Base-by-base conservation (phyloP, 768 basidiomycete species). In the Calvatia gigantea region DNA sequence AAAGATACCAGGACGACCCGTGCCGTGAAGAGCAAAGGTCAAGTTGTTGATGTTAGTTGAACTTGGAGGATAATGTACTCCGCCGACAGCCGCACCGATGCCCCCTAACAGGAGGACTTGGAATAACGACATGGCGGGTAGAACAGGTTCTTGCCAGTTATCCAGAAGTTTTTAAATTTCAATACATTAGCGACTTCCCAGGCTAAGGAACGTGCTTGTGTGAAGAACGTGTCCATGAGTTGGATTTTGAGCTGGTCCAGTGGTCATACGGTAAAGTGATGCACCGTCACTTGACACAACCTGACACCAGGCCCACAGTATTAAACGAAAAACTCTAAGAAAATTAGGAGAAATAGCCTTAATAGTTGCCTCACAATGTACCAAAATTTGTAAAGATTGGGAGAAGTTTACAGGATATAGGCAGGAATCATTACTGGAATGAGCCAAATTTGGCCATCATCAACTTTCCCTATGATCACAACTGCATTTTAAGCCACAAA, bases 1-100 rank as follows among this genome's bases (percentile, higher is more conserved):
- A 62, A 70, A 79, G 2, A 79, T 77, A 4, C 79, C 79, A 19
- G 77, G 75, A n/a, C 75, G 68, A 8, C 75, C 77, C 8, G 69
- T 66, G 6, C 76, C 77, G 58, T 67, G 67, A 21, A 80, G 51
- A 2, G 61, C 75, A 58, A 72, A 75, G 0, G 76, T 74, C 4
- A 77, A 58, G 54, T 79, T 78, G 62, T 79, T 79, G 62, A 73
- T 65, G 31, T 71, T 70, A 38, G 65, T 74, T 17, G 67, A 62
- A 7, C 58, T 63, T 0, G 78, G 77, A 6, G 76, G 72, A 47
- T 74, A 79, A 57, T 77, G 69, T 11, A 70, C 60, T 17, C 71
- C 67, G 8, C 48, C 54, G n/a, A 54, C 61, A 44, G 53, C 63
- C 2, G 57, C 61, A 15, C 51, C 39, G 39, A 62, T 46, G 8